phyloP scores from a whole-genome alignment of 257 asterid genomes.

The Solanum chmielewskii region DNA sequence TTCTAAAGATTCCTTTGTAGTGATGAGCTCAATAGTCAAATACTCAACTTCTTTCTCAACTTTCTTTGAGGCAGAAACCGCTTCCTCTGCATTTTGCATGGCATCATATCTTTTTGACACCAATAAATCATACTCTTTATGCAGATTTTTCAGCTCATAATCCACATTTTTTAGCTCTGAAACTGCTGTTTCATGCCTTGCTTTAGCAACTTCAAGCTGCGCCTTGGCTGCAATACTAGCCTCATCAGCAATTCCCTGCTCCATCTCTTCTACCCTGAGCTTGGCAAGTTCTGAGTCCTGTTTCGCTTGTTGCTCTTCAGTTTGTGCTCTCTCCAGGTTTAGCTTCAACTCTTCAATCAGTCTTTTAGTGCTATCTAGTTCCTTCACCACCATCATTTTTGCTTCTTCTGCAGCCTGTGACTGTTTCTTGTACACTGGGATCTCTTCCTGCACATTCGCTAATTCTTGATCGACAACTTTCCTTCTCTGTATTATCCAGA shows the following conservation, averaged over 20 bases:
- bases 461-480: conserved; percentile 75
- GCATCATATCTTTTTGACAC: conserved; percentile 53
- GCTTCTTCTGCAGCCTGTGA: conserved; percentile 67
- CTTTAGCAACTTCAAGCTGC: conserved; percentile 89
- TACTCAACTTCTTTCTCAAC: conserved; percentile 85
- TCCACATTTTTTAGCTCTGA: conserved; percentile 44
- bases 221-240: conserved; percentile 87
- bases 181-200: conserved; percentile 62
- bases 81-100: conserved; percentile 56
- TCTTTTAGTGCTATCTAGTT: conserved; percentile 70
- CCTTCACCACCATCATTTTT: conserved; percentile 53
- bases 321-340: conserved; percentile 80
- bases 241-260: conserved; percentile 79
- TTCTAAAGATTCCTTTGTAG: conserved; percentile 64
- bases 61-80: conserved; percentile 41
- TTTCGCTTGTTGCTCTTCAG: conserved; percentile 82
- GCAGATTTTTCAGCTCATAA: conserved; percentile 51
- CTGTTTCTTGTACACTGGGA: conserved; percentile 60
- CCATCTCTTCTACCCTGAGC: conserved; percentile 83
- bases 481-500: conserved; percentile 50
- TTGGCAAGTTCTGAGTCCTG: conserved; percentile 90
- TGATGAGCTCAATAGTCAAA: conserved; percentile 71
- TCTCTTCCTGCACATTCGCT: conserved; percentile 64
- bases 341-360: conserved; percentile 84
- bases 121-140: conserved; percentile 34